Evolutionary conservation across 805 yeast genomes (phyloP).

Genomic region (Candida peoriensis): DNA sequence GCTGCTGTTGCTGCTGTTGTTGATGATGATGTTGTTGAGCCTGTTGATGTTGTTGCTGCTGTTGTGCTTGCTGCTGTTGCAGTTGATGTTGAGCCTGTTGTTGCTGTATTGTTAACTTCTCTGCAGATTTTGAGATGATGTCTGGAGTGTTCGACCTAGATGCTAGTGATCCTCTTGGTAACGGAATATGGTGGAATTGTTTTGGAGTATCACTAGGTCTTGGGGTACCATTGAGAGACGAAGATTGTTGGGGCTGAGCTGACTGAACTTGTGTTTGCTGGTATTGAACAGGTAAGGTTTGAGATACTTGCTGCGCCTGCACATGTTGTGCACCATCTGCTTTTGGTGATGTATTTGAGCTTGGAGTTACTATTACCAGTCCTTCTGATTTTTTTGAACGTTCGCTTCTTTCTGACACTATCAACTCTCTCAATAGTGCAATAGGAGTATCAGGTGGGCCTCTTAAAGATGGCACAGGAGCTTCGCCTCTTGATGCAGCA

Average conservation of each 20-base stretch:
- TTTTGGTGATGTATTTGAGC: slow-evolving; percentile 15
- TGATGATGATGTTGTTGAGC: slow-evolving; percentile 4
- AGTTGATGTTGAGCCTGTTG: not conserved
- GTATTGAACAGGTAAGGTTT: not conserved
- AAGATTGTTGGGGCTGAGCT: slow-evolving; percentile 7
- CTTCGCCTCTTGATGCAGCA: slow-evolving; percentile 38
- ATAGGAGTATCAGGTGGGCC: slow-evolving; percentile 45
- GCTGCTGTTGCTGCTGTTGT: not conserved
- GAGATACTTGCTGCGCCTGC: slow-evolving; percentile 6
- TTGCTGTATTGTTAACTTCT: not conserved
- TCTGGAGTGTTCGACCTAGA: slow-evolving; percentile 14
- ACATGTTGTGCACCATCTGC: slow-evolving; percentile 3
- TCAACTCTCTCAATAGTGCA: slow-evolving; percentile 26
- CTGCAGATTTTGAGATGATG: not conserved
- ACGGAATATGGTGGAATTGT: slow-evolving; percentile 23
- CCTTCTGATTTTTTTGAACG: slow-evolving; percentile 14
- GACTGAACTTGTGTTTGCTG: slow-evolving; percentile 1
- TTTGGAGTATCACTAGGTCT: slow-evolving; percentile 14
- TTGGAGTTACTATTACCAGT: slow-evolving; percentile 13
- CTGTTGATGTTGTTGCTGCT: slow-evolving; percentile 4
- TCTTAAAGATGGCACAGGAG: slow-evolving; percentile 39
- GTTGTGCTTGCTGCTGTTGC: slow-evolving; percentile 6
- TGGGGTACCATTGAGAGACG: slow-evolving; percentile 9
- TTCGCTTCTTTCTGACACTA: too few species aligned
- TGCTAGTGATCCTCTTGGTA: slow-evolving; percentile 20